Evolutionary conservation across 352 stramenopile species (phyloP).

Genomic region (Elongisporangium senticosum): DNA sequence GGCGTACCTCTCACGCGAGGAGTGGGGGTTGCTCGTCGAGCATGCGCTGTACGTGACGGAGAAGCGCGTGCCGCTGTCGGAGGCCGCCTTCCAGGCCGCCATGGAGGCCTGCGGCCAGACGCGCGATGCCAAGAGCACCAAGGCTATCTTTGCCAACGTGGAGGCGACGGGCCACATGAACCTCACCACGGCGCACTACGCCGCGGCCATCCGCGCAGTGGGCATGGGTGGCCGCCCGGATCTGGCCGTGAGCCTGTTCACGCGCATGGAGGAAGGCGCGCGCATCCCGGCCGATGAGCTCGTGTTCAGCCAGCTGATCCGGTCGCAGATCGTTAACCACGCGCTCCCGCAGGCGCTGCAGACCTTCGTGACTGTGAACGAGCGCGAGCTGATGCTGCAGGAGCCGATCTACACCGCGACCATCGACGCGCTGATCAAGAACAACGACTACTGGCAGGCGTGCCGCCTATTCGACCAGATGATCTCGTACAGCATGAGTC

Average conservation of each 20-base stretch:
- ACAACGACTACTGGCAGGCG: constrained; percentile 61
- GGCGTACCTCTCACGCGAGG: constrained; percentile 61
- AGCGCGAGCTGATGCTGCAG: constrained; percentile 39
- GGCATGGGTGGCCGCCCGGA: constrained; percentile 57
- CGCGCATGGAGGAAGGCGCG: constrained; percentile 53
- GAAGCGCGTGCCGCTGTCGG: constrained; percentile 49
- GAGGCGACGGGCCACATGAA: constrained; percentile 13
- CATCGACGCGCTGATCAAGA: constrained; percentile 59
- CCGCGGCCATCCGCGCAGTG: constrained; percentile 54
- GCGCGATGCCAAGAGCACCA: constrained; percentile 36
- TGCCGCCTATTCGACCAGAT: constrained; percentile 71
- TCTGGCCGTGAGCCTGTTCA: constrained; percentile 47
- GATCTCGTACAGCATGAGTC: constrained; percentile 48
- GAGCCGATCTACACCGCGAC: constrained; percentile 77
- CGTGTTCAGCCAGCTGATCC: constrained; percentile 70
- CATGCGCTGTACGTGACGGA: constrained; percentile 32
- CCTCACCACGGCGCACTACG: constrained; percentile 36
- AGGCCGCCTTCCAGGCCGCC: constrained; percentile 63
- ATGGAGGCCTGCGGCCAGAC: constrained; percentile 70
- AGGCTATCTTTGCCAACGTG: constrained; percentile 45
- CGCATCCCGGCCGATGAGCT: constrained; percentile 35
- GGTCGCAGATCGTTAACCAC: constrained; percentile 66
- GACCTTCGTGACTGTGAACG: constrained; percentile 52
- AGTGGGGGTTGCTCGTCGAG: constrained; percentile 55
- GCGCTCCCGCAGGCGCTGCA: constrained; percentile 66